These are phyloP conservation scores for Collariella sp. DNA, from an alignment of 495 filamentous ascomycete genomes.

Conservation along the genomic window DNA sequence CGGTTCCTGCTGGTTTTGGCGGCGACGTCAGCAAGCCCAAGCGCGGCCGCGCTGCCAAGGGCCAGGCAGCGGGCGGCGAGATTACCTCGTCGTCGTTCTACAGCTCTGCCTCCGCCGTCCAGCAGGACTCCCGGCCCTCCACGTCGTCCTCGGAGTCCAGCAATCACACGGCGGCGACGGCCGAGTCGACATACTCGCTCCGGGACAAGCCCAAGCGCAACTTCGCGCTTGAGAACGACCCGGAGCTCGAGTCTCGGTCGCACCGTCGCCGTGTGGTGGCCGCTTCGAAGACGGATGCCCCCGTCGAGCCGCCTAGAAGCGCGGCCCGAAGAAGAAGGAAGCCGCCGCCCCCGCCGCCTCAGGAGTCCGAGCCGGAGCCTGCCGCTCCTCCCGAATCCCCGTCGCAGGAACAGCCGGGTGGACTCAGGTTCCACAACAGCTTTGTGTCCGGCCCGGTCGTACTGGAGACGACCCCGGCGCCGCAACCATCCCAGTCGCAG, in stretches of 20 bases:
- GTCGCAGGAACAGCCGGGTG: slow-evolving; percentile 17
- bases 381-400: slow-evolving; percentile 8
- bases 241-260: slow-evolving; percentile 20
- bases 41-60: slow-evolving; percentile 13
- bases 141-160: slow-evolving; percentile 26
- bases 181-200: slow-evolving; percentile 29
- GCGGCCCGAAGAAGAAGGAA: slow-evolving; percentile 15
- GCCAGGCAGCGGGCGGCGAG: slow-evolving; percentile 12
- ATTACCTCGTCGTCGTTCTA: slow-evolving; percentile 24
- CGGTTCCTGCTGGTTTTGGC: background rate
- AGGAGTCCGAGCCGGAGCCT: slow-evolving; percentile 16
- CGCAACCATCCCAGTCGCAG: slow-evolving; percentile 10
- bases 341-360: slow-evolving; percentile 11
- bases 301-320: slow-evolving; percentile 19
- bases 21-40: background rate
- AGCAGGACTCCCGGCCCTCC: slow-evolving; percentile 27
- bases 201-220: slow-evolving; percentile 32
- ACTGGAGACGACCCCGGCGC: background rate
- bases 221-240: slow-evolving; percentile 31
- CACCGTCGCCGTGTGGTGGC: slow-evolving; percentile 14
- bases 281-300: slow-evolving; percentile 3
- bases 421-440: slow-evolving; percentile 17
- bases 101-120: slow-evolving; percentile 16
- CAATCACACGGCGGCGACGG: slow-evolving; percentile 23
- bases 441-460: background rate